Conservation (phyloP, 2,329 filamentous ascomycete genomes). For the Cladosporium austrohemisphaericum region DNA sequence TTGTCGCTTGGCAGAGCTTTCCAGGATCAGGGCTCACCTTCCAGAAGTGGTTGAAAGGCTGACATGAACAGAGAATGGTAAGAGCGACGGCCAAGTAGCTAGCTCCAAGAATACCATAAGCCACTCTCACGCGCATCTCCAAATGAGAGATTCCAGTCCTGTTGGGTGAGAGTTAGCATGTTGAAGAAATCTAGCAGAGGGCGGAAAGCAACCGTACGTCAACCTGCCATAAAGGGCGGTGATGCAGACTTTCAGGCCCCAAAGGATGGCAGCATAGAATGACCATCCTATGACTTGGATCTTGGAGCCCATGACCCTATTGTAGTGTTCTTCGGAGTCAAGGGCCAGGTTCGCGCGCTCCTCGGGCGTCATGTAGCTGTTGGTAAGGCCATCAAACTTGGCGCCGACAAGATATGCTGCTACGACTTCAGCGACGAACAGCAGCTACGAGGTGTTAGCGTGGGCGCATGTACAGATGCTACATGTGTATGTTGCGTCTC, state of each 20-base stretch:
- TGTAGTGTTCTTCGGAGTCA: conserved; percentile 2
- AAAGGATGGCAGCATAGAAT: conserved; percentile 4
- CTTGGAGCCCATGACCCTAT: conserved; percentile 1
- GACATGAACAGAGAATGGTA: conserved; percentile 1
- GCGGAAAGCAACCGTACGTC: background rate
- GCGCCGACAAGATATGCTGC: background rate
- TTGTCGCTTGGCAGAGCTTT: conserved; percentile 5
- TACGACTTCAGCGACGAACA: conserved; percentile 1
- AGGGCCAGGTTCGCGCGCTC: background rate
- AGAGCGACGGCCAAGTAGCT: background rate
- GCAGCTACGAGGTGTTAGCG: background rate
- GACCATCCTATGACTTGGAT: conserved; percentile 4
- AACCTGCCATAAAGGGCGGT: background rate
- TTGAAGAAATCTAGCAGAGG: background rate
- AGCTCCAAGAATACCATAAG: background rate
- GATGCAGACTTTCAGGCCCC: conserved; percentile 7
- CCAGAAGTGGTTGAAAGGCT: conserved; percentile 8
- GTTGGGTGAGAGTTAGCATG: too few relatives aligned
- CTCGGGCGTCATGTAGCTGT: conserved; percentile 6
- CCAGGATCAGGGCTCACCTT: conserved; percentile 6
- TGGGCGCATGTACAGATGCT: background rate
- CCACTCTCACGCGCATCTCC: background rate
- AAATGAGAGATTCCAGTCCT: background rate
- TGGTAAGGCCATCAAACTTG: conserved; percentile 2
- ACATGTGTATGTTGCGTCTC: too few relatives aligned